phyloP scores from a whole-genome alignment of 345 rosid species.

The Eucalyptus coolabah region DNA sequence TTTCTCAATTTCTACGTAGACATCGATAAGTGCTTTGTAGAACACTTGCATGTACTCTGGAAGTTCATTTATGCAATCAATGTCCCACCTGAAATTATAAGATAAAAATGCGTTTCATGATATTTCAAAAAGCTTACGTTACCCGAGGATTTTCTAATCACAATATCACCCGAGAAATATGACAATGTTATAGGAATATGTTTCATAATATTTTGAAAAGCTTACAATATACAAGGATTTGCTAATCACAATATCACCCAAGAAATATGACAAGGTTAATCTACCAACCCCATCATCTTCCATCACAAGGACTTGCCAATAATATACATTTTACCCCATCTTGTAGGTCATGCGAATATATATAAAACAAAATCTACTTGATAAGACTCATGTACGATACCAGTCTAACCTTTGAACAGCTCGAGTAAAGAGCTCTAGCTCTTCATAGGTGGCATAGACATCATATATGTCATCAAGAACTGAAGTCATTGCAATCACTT shows the following conservation, averaged over 20 bases:
- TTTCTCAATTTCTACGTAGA: constrained; percentile 7
- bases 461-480: constrained; percentile 17
- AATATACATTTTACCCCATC: background rate
- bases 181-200: background rate
- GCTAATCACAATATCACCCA: no score
- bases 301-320: background rate
- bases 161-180: background rate
- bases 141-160: background rate
- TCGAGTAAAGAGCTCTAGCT: constrained; percentile 8
- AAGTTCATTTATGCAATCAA: background rate
- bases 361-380: background rate
- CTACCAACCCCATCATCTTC: no score
- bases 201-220: no score
- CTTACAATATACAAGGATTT: no score
- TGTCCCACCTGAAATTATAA: constrained; percentile 15
- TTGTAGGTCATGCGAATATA: background rate
- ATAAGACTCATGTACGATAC: background rate
- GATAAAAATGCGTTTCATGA: background rate
- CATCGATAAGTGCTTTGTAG: constrained; percentile 10
- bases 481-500: background rate
- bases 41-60: constrained; percentile 19
- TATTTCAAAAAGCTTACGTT: background rate
- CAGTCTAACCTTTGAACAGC: background rate
- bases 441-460: constrained; percentile 12
- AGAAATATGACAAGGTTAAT: no score